phyloP scores from a whole-genome alignment of 371 early-diverging fungal species.

The Apophysomyces sp. region DNA sequence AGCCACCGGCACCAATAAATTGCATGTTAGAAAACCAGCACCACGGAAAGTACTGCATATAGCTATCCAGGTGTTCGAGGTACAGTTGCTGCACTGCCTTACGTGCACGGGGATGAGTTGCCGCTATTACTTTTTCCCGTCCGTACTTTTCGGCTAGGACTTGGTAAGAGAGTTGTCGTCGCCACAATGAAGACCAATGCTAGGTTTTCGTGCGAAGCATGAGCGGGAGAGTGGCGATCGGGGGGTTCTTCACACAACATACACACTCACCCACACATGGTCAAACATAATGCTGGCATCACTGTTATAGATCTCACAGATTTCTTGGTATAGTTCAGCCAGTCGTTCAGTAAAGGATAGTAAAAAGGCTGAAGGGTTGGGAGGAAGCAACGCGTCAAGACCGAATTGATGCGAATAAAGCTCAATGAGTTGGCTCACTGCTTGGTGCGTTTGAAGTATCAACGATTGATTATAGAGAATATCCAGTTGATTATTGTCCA shows the following conservation, averaged over 20 bases:
- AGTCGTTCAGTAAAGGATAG: constrained; percentile 26
- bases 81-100: constrained; percentile 42
- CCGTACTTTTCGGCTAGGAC: constrained; percentile 32
- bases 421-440: constrained; percentile 37
- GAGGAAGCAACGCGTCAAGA: constrained; percentile 31
- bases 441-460: constrained; percentile 28
- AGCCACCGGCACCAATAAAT: constrained; percentile 50
- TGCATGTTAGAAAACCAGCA: constrained; percentile 49
- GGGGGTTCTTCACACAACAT: not conserved
- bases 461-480: constrained; percentile 25
- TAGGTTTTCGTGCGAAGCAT: constrained; percentile 4
- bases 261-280: constrained; percentile 41
- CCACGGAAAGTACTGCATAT: constrained; percentile 54
- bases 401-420: constrained; percentile 37
- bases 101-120: constrained; percentile 31
- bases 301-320: constrained; percentile 31
- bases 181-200: constrained; percentile 46
- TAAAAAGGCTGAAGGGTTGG: constrained; percentile 13
- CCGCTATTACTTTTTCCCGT: constrained; percentile 27
- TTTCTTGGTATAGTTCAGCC: constrained; percentile 32
- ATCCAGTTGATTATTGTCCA: constrained; percentile 14
- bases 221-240: not conserved
- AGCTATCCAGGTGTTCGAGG: constrained; percentile 29
- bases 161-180: constrained; percentile 41
- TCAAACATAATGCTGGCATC: constrained; percentile 34